phyloP scores from a whole-genome alignment of 306 rosid species.

The Rosa persica region DNA sequence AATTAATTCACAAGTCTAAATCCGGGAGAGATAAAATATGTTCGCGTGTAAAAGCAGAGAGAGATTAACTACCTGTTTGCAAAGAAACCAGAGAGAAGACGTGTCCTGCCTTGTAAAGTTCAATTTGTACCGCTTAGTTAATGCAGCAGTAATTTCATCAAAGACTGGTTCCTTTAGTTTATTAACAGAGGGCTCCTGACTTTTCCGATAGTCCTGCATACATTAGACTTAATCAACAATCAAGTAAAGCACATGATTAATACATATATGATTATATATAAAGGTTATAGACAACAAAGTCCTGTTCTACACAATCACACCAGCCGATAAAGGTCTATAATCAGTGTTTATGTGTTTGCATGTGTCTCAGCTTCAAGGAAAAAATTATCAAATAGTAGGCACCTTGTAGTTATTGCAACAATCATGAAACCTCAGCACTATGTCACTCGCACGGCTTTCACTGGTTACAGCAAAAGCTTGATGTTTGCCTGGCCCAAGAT shows the following conservation, averaged over 20 bases:
- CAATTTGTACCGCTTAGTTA: constrained; percentile 55
- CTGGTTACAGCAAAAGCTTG: constrained; percentile 84
- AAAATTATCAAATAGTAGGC: constrained; percentile 22
- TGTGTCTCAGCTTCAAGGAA: background rate
- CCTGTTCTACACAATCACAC: background rate
- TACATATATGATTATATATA: background rate
- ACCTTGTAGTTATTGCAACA: constrained; percentile 85
- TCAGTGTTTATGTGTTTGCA: background rate
- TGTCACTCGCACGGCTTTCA: constrained; percentile 91
- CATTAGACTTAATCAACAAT: constrained; percentile 10
- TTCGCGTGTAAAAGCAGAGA: constrained; percentile 6
- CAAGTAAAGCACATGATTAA: background rate
- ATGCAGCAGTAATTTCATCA: constrained; percentile 58
- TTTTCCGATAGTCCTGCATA: constrained; percentile 63
- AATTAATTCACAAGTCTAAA: constrained; percentile 10
- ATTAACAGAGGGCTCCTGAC: constrained; percentile 71
- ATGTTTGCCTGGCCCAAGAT: constrained; percentile 68
- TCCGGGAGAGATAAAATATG: constrained; percentile 5
- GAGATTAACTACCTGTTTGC: constrained; percentile 74
- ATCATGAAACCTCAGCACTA: constrained; percentile 70
- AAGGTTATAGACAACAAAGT: background rate
- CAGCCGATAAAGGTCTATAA: background rate
- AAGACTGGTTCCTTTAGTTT: constrained; percentile 75
- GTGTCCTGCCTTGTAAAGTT: constrained; percentile 72
- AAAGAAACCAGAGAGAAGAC: constrained; percentile 88